Conservation (phyloP, 805 yeast species). For the Blastobotrys robertii region DNA sequence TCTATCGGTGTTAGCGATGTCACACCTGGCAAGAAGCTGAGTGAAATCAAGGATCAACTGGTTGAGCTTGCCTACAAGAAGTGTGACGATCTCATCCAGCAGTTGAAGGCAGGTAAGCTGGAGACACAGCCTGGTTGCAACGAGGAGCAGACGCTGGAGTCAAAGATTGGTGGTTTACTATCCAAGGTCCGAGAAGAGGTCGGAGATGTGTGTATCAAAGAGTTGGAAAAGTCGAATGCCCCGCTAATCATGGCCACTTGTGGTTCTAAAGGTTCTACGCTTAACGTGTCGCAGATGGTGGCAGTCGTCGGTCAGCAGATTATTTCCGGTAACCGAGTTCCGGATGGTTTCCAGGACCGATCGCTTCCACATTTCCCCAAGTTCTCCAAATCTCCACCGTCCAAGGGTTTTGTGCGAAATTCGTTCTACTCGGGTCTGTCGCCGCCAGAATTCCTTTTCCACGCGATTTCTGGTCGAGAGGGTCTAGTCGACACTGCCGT, state of each 20-base stretch:
- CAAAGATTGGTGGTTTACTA: constrained; percentile 89
- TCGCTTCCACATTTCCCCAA: constrained; percentile 95
- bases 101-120: constrained; percentile 71
- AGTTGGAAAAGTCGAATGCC: constrained; percentile 82
- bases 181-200: constrained; percentile 98
- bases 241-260: constrained; percentile 98
- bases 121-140: constrained; percentile 99
- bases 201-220: constrained; percentile 94
- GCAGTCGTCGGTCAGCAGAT: constrained; percentile 99
- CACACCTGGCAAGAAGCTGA: constrained; percentile 78
- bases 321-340: constrained; percentile 97
- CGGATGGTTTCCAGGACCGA: constrained; percentile 99
- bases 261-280: constrained; percentile 97
- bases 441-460: constrained; percentile 96
- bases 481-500: constrained; percentile 99
- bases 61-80: constrained; percentile 84
- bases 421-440: constrained; percentile 89
- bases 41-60: constrained; percentile 68
- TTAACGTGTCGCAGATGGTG: constrained; percentile 99
- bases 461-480: constrained; percentile 99
- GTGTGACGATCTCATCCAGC: constrained; percentile 82
- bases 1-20: constrained; percentile 97
- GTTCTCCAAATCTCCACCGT: constrained; percentile 92
- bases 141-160: constrained; percentile 96
- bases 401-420: constrained; percentile 95